These are phyloP conservation scores for Fusarium protoensiforme DNA, from an alignment of 2,329 filamentous ascomycete genomes.

Conservation along the genomic window DNA sequence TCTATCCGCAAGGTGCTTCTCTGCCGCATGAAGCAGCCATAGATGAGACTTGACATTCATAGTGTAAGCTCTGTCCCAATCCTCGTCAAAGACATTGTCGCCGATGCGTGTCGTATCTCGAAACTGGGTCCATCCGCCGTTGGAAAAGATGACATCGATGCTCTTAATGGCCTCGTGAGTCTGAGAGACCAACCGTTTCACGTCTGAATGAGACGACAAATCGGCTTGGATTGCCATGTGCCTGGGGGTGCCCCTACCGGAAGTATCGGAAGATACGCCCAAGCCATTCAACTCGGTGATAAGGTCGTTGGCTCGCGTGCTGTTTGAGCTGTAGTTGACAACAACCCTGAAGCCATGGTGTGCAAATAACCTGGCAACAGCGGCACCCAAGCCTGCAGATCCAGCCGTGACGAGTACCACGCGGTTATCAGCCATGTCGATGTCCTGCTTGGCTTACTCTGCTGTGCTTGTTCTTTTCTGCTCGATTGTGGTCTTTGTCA, in stretches of 20 bases:
- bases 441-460: not conserved
- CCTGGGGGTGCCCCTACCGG: too few relatives aligned
- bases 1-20: conserved; percentile 61
- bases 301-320: conserved; percentile 67
- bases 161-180: conserved; percentile 66
- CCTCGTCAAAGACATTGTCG: conserved; percentile 64
- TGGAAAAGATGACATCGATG: conserved; percentile 79
- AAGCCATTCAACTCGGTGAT: conserved; percentile 61
- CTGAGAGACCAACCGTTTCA: conserved; percentile 67
- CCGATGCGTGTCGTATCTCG: conserved; percentile 57
- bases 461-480: not conserved
- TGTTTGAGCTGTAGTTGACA: conserved; percentile 76
- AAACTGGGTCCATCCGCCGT: conserved; percentile 69
- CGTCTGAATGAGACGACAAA: conserved; percentile 68
- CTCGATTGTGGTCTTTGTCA: not conserved
- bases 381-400: conserved; percentile 74
- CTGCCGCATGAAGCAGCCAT: conserved; percentile 66
- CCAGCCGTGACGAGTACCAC: conserved; percentile 58
- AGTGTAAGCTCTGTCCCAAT: conserved; percentile 67
- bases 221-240: conserved; percentile 70
- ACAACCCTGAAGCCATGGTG: conserved; percentile 73
- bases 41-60: conserved; percentile 72
- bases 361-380: conserved; percentile 74
- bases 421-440: not conserved
- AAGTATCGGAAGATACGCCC: conserved; percentile 42